Evolutionary conservation across 345 rosid genomes (phyloP), one percentile per base, ranked within the genome.

Genomic region (Nasturtium officinale): DNA sequence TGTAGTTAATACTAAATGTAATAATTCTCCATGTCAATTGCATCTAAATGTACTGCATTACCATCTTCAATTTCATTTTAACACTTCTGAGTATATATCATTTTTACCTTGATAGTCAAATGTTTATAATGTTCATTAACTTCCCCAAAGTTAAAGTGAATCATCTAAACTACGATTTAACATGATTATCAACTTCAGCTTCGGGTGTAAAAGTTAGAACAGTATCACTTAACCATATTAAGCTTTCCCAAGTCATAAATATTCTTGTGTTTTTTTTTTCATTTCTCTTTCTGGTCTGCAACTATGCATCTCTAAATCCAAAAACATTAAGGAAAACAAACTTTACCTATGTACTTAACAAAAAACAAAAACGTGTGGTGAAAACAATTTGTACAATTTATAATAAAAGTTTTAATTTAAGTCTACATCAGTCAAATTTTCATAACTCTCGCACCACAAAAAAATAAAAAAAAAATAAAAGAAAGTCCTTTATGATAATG

Each of bases 401-500:
- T 45, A 45, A 45, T 7, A 16, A 45, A 45, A 4, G 7, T 7
- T 46, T 46, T 16, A 16, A 17, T 15, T 6, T 16, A 46, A 15
- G 56, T 47, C 56, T 29, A 29, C 6, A 47, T 64, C 69, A 30
- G 23, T 29, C 40, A 17, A 16, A 57, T n/a, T 16, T 57, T 16
- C 62, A 48, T 9, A 11, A 32, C 6, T 47, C 43, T 30, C 28
- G 56, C 29, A 59, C 63, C 46, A 65, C 69, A 65, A 30, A 47
- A 17, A 20, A 29, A n/a, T n/a, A n/a, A n/a, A n/a, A n/a, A n/a
- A n/a, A n/a, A n/a, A n/a, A n/a, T n/a, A n/a, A 26, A 35, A 9
- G 5, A 32, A 5, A 58, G n/a, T 42, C n/a, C 18, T 9, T 62
- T 9, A 62, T 16, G 67, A 62, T 62, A 62, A 26, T 45, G 53